Evolutionary conservation across 1,139 yeast genomes (phyloP).

Genomic region (Hansenula lynferdii): DNA sequence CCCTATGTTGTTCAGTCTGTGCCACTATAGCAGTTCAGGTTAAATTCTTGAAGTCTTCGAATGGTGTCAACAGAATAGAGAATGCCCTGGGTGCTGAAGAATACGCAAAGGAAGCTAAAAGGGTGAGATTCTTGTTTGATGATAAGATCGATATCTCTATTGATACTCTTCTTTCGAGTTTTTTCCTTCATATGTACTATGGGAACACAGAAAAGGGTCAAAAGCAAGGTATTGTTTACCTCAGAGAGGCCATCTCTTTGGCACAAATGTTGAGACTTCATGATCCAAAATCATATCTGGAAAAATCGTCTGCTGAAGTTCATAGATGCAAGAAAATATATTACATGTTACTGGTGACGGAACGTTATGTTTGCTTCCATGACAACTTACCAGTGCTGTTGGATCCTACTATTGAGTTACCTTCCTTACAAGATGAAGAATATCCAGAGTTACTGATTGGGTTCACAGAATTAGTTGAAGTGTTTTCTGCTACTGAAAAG

Average conservation of each 20-base stretch:
- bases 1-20: conserved; percentile 18
- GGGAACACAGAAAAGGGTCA: conserved; percentile 14
- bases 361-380: conserved; percentile 18
- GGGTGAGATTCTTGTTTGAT: conserved; percentile 15
- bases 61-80: conserved; percentile 10
- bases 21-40: conserved; percentile 19
- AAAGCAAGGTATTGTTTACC: conserved; percentile 13
- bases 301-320: conserved; percentile 11
- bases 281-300: conserved; percentile 12
- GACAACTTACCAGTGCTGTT: conserved; percentile 17
- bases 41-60: conserved; percentile 16
- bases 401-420: conserved; percentile 19
- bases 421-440: conserved; percentile 19
- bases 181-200: conserved; percentile 18
- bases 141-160: conserved; percentile 12
- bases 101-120: conserved; percentile 17
- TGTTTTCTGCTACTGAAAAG: conserved; percentile 19
- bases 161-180: conserved; percentile 13
- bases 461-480: conserved; percentile 17
- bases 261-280: conserved; percentile 18
- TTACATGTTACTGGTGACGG: conserved; percentile 17
- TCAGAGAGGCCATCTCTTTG: conserved; percentile 18
- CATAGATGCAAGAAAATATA: conserved; percentile 20
- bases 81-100: conserved; percentile 15
- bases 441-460: conserved; percentile 19